These are phyloP conservation scores for Phaeotremella fagi DNA, from an alignment of 768 basidiomycete genomes.

Conservation along the genomic window DNA sequence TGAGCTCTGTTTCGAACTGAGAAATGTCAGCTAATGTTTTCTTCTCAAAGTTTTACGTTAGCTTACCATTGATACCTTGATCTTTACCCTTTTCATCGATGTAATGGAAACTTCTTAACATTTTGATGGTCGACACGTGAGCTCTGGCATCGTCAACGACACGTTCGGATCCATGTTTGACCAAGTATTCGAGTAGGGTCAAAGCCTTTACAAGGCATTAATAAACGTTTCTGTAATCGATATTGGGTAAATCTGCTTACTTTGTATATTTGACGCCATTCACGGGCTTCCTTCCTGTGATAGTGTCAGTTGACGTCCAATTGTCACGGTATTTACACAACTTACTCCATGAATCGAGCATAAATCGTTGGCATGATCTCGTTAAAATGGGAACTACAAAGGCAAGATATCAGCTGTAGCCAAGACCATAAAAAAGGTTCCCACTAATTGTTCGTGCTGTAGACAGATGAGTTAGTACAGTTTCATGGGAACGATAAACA, in stretches of 20 bases:
- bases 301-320: background rate
- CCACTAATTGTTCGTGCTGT: constrained; percentile 97
- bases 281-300: constrained; percentile 88
- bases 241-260: constrained; percentile 50
- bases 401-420: constrained; percentile 1
- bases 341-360: constrained; percentile 50
- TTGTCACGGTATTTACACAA: too few relatives aligned
- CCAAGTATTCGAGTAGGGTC: constrained; percentile 87
- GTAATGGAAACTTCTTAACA: constrained; percentile 96
- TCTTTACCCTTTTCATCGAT: constrained; percentile 99
- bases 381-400: constrained; percentile 84
- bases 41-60: too few relatives aligned
- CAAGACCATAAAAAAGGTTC: background rate
- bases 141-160: constrained; percentile 96
- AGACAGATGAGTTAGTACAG: background rate
- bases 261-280: constrained; percentile 99
- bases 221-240: background rate
- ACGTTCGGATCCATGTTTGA: constrained; percentile 95
- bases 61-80: constrained; percentile 89
- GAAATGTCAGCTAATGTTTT: too few relatives aligned
- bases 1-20: constrained; percentile 89
- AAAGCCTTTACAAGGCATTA: constrained; percentile 58
- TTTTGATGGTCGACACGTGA: constrained; percentile 91
- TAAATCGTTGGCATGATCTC: constrained; percentile 99
- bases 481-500: background rate